Percentiles rank a stretch among this genome's conserved stretches.
Conservation (phyloP, 78 protist species). For the Dictyostelium brefeldianum region DNA sequence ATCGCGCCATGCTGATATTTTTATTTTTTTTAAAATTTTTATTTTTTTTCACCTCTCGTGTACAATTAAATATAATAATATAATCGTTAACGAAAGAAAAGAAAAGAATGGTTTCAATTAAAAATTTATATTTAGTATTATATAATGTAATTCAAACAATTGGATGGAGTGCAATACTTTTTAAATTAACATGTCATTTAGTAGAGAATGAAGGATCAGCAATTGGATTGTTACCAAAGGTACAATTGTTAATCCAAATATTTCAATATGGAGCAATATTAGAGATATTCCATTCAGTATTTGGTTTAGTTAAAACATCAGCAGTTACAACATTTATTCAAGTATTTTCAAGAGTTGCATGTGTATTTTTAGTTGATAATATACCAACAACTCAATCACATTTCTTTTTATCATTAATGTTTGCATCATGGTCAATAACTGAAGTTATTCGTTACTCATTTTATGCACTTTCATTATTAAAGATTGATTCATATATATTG, state of each 20-base stretch:
- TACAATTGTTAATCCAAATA: slow-evolving; percentile 30
- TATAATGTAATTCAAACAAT: slow-evolving; percentile 57
- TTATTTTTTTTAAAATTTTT: background rate
- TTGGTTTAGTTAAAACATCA: slow-evolving; percentile 86
- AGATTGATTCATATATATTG: slow-evolving; percentile 72
- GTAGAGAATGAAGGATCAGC: background rate
- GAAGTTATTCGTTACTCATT: slow-evolving; percentile 84
- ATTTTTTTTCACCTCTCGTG: background rate
- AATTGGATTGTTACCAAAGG: slow-evolving; percentile 42
- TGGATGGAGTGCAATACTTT: slow-evolving; percentile 75
- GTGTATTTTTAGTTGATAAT: slow-evolving; percentile 49
- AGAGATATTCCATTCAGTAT: slow-evolving; percentile 84
- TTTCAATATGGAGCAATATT: slow-evolving; percentile 83
- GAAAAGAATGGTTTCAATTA: background rate
- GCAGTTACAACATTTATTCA: slow-evolving; percentile 80
- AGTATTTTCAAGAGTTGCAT: slow-evolving; percentile 83
- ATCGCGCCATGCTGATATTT: background rate
- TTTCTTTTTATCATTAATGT: slow-evolving; percentile 56
- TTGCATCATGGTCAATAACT: slow-evolving; percentile 80
- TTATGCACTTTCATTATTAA: slow-evolving; percentile 77
- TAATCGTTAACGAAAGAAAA: background rate
- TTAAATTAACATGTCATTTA: slow-evolving; percentile 18
- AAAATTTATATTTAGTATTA: slow-evolving; percentile 42
- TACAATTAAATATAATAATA: background rate
- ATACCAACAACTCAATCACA: slow-evolving; percentile 40